Base-by-base conservation (phyloP, 202 grass and related monocot genomes). In the Saccharum hybrid region DNA sequence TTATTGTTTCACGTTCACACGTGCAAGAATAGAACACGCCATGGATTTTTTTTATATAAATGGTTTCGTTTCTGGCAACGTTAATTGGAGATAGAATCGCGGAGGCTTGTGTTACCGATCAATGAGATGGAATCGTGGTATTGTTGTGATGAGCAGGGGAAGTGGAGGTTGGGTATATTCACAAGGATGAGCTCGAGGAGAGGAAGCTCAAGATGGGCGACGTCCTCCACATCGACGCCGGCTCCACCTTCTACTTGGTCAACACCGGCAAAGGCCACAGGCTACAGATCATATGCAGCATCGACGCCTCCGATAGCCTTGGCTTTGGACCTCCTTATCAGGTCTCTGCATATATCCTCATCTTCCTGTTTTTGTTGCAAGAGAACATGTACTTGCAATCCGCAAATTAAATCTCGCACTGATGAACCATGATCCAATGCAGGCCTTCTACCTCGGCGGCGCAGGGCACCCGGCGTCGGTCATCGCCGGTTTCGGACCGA, bases 231-330 rank as follows among this genome's bases (percentile, higher is more conserved):
- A 96, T 98, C 75, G 87, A 88, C 60, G 76, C 93, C 57, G 91
- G 96, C 31, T 92, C 93, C 11, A 90, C 93, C 49, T 98, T 94
- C 85, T 98, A 94, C 83, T 89, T 98, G 88, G 36, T 95, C 30
- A 98, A 98, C 87, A 82, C 79, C 49, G 85, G 93, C 68, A 81
- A 89, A 54, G 96, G 93, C 4, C 96, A 98, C 78, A 71, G 78
- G 63, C 75, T 98, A 28, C 83, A 98, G 41, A 68, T 98, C 62
- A 94, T 98, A 31, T 93, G 91, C 82, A 91, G 93, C 83, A 93
- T 98, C 74, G 96, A 98, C 82, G 69, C 89, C 5, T 92, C 93
- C 2, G 96, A 98, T 28, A 90, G 81, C 93, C 28, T 91, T 14
- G 93, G 91, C 8, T 70, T 82, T 11, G 68, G 80, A 39, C 91